A percentile compares a stretch with the other conserved stretches of the same genome.
These are phyloP conservation scores for Tetrahymena elliotti DNA, from an alignment of 73 alveolate species.

Conservation along the genomic window DNA sequence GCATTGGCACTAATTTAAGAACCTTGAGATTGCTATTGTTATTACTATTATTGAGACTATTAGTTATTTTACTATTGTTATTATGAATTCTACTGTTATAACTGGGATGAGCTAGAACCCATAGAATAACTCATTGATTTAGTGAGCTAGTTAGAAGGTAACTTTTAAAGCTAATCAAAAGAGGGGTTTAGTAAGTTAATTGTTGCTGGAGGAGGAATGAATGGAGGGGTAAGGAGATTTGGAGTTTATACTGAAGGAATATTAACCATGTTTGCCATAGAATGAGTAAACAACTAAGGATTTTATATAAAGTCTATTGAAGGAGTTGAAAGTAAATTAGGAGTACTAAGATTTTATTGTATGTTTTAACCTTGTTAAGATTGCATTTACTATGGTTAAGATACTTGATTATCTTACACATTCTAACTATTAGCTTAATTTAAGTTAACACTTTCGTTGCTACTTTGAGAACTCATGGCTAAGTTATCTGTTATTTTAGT, in stretches of 20 bases:
- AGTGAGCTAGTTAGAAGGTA: not conserved
- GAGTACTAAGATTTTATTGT: not conserved
- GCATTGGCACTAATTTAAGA: not conserved
- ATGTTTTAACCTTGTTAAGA: not conserved
- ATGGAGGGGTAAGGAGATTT: not conserved
- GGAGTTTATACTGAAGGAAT: not conserved
- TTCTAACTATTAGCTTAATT: not conserved
- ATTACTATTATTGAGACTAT: not conserved
- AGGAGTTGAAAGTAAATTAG: not conserved
- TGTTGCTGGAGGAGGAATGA: not conserved
- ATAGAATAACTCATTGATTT: not conserved
- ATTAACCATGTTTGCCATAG: not conserved
- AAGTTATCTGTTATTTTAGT: not conserved
- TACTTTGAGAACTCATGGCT: not conserved
- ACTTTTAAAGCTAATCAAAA: not conserved
- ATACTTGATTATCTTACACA: not conserved
- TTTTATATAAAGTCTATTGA: not conserved
- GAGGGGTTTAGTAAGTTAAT: not conserved
- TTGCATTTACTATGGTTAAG: not conserved
- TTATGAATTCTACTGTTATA: not conserved
- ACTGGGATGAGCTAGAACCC: not conserved
- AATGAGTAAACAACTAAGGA: not conserved
- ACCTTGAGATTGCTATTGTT: not conserved
- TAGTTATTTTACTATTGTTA: not conserved
- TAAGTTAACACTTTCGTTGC: not conserved